These are phyloP conservation scores for Apiosordaria backusii DNA, from an alignment of 495 filamentous ascomycete species.

Conservation along the genomic window DNA sequence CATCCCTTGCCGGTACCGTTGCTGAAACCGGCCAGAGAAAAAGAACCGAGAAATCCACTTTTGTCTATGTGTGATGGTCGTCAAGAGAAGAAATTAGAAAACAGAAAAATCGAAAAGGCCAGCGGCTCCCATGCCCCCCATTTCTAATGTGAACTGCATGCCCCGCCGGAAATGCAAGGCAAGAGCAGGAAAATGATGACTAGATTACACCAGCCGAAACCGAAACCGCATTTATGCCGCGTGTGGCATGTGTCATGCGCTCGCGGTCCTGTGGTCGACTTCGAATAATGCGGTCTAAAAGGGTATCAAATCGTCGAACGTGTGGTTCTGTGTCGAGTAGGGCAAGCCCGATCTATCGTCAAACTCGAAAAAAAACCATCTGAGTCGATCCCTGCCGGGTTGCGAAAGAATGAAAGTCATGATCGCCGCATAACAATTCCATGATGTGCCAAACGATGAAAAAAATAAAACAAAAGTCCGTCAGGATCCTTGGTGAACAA, in stretches of 20 bases:
- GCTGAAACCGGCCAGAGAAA: constrained; percentile 37
- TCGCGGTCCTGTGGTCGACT: constrained; percentile 22
- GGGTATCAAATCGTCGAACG: constrained; percentile 41
- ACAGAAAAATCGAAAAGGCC: constrained; percentile 30
- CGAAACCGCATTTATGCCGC: constrained; percentile 26
- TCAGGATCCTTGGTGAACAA: constrained; percentile 1
- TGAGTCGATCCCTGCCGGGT: constrained; percentile 26
- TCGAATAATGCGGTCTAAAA: constrained; percentile 35
- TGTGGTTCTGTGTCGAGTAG: constrained; percentile 18
- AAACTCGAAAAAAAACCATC: constrained; percentile 27
- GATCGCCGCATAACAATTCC: constrained; percentile 31
- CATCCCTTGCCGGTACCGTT: not conserved
- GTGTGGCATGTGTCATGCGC: constrained; percentile 23
- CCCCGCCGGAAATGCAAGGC: constrained; percentile 41
- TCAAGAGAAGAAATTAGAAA: constrained; percentile 34
- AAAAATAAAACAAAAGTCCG: constrained; percentile 15
- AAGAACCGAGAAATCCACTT: constrained; percentile 54
- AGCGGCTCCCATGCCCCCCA: constrained; percentile 38
- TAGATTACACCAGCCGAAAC: constrained; percentile 33
- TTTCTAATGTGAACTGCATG: constrained; percentile 40
- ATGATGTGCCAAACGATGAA: constrained; percentile 2
- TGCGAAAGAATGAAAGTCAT: constrained; percentile 27
- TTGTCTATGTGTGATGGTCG: constrained; percentile 52
- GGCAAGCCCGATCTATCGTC: constrained; percentile 37
- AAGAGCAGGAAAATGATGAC: constrained; percentile 40